Evolutionary conservation across 371 early-diverging fungal species (phyloP), one percentile per base, ranked within the genome.

Genomic region (Phascolomyces articulosus): DNA sequence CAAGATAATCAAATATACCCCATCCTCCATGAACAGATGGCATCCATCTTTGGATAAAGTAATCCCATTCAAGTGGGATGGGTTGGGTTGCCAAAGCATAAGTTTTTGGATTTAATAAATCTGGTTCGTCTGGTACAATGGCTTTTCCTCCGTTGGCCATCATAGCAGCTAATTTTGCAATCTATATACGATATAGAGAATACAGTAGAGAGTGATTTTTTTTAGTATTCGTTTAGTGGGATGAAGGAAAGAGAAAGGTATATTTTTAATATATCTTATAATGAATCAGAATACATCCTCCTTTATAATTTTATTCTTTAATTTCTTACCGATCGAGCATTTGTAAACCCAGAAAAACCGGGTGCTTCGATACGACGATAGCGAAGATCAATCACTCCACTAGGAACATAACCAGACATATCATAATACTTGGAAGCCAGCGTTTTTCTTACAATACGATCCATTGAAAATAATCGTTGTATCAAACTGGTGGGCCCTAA

Each of bases 121-220:
- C 58, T 2, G 83, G 83, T 55, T 85, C 81, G 0, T 73, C 78
- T 3, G 55, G 40, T 28, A 68, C 72, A 20, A 84, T 66, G 0
- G 88, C 72, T 21, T 77, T 59, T 18, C 92, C 92, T 21, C 75
- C 63, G 65, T 89, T 90, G 18, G 88, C 87, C 85, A 90, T 80
- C 64, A 89, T 76, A 11, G 89, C 86, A 34, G 83, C 87, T 28
- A 91, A 67, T 51, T 79, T 82, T 4, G 85, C 90, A 11, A 90
- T 72, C 85, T 85, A 64, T 44, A 27, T 54, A 13, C 18, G 7
- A 54, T 54, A 54, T 18, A 54, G 18, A 24, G 1, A 53, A 41
- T n/a, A n/a, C n/a, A n/a, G n/a, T n/a, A n/a, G n/a, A n/a, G n/a
- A n/a, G n/a, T n/a, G n/a, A n/a, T n/a, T n/a, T n/a, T n/a, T n/a